Conservation (phyloP, 148 eudicot genomes). For the Drosera capensis region DNA sequence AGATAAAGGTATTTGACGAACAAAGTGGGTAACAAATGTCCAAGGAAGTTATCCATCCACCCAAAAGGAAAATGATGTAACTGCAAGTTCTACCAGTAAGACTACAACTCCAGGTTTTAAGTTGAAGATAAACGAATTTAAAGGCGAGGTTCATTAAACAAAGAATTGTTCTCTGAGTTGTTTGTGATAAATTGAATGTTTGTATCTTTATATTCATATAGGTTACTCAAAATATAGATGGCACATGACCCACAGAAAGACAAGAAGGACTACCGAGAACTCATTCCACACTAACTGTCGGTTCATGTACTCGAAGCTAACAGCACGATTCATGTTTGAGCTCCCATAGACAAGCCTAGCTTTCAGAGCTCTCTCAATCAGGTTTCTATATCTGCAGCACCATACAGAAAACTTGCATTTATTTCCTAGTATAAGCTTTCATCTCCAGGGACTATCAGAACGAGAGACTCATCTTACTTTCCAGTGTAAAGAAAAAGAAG, state of each 20-base stretch:
- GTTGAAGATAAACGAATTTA: too few species aligned
- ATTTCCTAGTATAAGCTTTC: not conserved
- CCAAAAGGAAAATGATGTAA: too few species aligned
- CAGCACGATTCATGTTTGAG: slow-evolving; percentile 89
- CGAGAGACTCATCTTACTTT: slow-evolving; percentile 33
- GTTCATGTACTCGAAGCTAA: slow-evolving; percentile 99
- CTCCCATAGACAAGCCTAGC: slow-evolving; percentile 96
- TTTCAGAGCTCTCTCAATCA: slow-evolving; percentile 71
- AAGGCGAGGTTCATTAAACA: too few species aligned
- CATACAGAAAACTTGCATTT: not conserved
- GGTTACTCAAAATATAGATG: not conserved
- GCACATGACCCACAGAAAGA: not conserved
- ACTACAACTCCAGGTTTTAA: too few species aligned
- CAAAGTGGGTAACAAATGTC: too few species aligned
- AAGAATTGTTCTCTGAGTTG: too few species aligned
- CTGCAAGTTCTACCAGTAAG: too few species aligned
- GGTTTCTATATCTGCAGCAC: slow-evolving; percentile 66
- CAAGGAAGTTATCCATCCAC: too few species aligned
- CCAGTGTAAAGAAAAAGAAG: slow-evolving; percentile 82
- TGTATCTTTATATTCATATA: too few species aligned
- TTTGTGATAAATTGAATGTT: too few species aligned
- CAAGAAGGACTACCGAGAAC: slow-evolving; percentile 60
- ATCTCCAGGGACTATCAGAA: not conserved
- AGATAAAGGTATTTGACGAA: too few species aligned
- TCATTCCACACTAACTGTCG: slow-evolving; percentile 99